Conservation (phyloP, 768 basidiomycete genomes). For the Trametes meyenii region DNA sequence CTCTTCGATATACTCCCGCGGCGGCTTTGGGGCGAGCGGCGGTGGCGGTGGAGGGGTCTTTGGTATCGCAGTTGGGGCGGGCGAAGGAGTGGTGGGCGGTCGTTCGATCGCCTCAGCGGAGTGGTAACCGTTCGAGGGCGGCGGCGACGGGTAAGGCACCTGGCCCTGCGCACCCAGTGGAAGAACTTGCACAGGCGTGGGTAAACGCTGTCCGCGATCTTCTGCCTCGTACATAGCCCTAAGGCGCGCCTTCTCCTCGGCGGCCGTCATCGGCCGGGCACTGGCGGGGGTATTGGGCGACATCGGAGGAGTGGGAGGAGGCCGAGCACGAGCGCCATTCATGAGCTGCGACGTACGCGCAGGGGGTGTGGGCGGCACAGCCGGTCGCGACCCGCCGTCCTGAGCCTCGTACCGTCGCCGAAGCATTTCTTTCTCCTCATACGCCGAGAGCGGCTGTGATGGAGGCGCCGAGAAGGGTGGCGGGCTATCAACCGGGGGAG, state of each 20-base stretch:
- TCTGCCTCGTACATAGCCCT: conserved; percentile 65
- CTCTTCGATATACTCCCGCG: conserved; percentile 79
- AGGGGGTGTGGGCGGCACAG: conserved; percentile 29
- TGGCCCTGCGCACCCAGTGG: not conserved
- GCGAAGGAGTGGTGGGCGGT: conserved; percentile 1
- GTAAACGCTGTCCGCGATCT: conserved; percentile 36
- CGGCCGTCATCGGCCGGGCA: conserved; percentile 56
- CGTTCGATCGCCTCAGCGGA: not conserved
- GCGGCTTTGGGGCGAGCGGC: conserved; percentile 76
- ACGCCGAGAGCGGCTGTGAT: conserved; percentile 22
- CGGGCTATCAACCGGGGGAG: conserved; percentile 1
- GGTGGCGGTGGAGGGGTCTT: conserved; percentile 52
- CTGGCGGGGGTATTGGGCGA: conserved; percentile 36
- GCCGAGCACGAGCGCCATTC: conserved; percentile 31
- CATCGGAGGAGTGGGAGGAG: conserved; percentile 33
- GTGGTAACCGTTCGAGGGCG: conserved; percentile 22
- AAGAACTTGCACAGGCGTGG: not conserved
- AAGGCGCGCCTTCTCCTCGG: conserved; percentile 78
- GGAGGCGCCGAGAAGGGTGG: conserved; percentile 12
- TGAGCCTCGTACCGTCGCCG: conserved; percentile 36
- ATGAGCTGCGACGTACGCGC: conserved; percentile 25
- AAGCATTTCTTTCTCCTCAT: conserved; percentile 35
- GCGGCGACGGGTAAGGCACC: conserved; percentile 22
- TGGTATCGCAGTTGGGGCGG: conserved; percentile 3
- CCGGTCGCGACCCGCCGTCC: conserved; percentile 30